phyloP scores from a whole-genome alignment of 1,284 basidiomycete genomes.

The Leccinum solheimii region DNA sequence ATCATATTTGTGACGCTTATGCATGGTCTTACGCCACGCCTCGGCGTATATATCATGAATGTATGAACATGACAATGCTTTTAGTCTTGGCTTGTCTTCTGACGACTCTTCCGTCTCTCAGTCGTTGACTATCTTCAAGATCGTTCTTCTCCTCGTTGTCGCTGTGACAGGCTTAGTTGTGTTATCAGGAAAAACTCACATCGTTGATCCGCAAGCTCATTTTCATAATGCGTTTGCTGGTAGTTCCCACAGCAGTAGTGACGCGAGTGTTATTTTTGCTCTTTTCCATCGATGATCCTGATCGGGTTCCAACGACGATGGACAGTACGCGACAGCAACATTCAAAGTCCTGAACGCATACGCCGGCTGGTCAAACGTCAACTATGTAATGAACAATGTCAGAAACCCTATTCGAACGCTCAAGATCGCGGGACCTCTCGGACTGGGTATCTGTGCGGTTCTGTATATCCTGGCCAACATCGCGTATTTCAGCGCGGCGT shows the following conservation, averaged over 20 bases:
- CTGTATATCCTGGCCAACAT: slow-evolving; percentile 56
- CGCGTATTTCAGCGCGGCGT: slow-evolving; percentile 47
- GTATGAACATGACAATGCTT: slow-evolving; percentile 25
- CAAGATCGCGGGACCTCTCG: slow-evolving; percentile 55
- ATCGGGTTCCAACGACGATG: background rate
- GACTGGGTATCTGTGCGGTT: slow-evolving; percentile 45
- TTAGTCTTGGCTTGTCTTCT: background rate
- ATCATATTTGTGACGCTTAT: slow-evolving; percentile 46
- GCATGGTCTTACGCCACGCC: slow-evolving; percentile 46
- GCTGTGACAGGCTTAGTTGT: slow-evolving; percentile 48
- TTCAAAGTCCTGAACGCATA: slow-evolving; percentile 61
- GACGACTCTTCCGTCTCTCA: slow-evolving; percentile 3
- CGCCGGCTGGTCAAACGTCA: slow-evolving; percentile 53
- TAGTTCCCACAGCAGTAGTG: slow-evolving; percentile 46
- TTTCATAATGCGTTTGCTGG: slow-evolving; percentile 51
- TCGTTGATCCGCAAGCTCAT: slow-evolving; percentile 45
- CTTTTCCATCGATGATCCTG: background rate
- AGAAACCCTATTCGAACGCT: slow-evolving; percentile 51
- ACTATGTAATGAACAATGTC: slow-evolving; percentile 59
- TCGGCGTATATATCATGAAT: slow-evolving; percentile 52
- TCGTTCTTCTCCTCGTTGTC: slow-evolving; percentile 27
- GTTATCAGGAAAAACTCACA: slow-evolving; percentile 46
- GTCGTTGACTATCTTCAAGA: slow-evolving; percentile 29
- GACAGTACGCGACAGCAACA: slow-evolving; percentile 57
- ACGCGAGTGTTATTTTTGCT: slow-evolving; percentile 30